These are phyloP conservation scores for Neurospora sp. DNA, from an alignment of 2,329 filamentous ascomycete genomes.

Conservation along the genomic window DNA sequence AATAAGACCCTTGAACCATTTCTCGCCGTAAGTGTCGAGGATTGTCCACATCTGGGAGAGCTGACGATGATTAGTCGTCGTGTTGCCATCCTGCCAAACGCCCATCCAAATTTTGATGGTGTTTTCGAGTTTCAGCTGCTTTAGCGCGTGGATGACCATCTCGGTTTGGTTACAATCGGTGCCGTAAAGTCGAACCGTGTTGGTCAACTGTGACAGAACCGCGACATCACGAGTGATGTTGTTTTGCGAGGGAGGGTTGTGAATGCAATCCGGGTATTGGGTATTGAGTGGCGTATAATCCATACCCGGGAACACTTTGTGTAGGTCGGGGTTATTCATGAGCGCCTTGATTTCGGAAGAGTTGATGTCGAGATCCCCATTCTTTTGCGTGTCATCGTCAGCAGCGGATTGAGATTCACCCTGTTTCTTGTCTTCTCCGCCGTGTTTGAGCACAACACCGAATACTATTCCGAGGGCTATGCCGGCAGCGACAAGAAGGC, in stretches of 20 bases:
- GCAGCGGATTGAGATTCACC: slow-evolving; percentile 34
- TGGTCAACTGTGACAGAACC: slow-evolving; percentile 80
- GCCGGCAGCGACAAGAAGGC: slow-evolving; percentile 55
- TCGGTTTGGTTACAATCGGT: slow-evolving; percentile 97
- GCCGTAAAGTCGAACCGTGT: slow-evolving; percentile 79
- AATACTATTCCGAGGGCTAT: slow-evolving; percentile 68
- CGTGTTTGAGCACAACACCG: slow-evolving; percentile 52
- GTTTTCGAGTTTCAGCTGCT: slow-evolving; percentile 58
- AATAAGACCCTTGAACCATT: slow-evolving; percentile 73
- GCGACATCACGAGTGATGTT: slow-evolving; percentile 89
- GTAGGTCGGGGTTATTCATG: slow-evolving; percentile 69
- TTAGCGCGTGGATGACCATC: slow-evolving; percentile 79
- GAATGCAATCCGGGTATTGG: slow-evolving; percentile 76
- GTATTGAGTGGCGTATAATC: slow-evolving; percentile 90
- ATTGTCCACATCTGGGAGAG: slow-evolving; percentile 76
- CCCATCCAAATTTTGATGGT: slow-evolving; percentile 85
- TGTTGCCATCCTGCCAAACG: slow-evolving; percentile 81
- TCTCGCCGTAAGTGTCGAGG: slow-evolving; percentile 55
- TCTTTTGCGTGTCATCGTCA: slow-evolving; percentile 54
- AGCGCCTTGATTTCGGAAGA: slow-evolving; percentile 72
- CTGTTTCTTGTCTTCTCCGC: slow-evolving; percentile 15
- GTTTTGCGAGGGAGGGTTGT: slow-evolving; percentile 76
- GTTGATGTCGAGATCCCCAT: slow-evolving; percentile 63
- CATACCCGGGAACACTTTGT: slow-evolving; percentile 91
- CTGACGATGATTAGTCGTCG: slow-evolving; percentile 75